Base-by-base conservation (phyloP, 768 basidiomycete species). In the Peribolospora kevripleyi region DNA sequence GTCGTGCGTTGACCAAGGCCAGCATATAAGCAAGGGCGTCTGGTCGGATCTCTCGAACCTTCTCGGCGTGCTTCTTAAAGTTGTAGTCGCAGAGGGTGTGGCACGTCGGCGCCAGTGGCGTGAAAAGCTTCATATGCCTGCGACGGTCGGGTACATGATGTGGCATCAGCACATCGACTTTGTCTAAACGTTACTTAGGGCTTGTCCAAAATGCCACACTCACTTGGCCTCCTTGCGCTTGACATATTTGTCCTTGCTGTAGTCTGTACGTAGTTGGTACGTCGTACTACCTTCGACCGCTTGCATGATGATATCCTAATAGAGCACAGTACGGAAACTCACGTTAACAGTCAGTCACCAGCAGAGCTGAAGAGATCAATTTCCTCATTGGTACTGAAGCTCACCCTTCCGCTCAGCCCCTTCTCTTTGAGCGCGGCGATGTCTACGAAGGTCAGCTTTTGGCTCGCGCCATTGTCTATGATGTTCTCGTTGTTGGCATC, bases 201-300 rank as follows among this genome's bases (percentile, higher is more conserved):
- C 25, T 25, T 42, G 42, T 6, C 4, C 49, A 8, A 40, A 46
- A 51, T 14, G 45, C 6, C 49, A 8, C 1, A 61, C 79, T 60
- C 64, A 91, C 90, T 97, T 98, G 55, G 84, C 87, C 69, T 90
- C 85, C 67, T 98, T 98, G 45, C 86, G 75, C 67, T 90, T 91
- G 66, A 77, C 82, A 69, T 95, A 98, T 66, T 98, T 98, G 64
- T 97, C 90, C 68, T 98, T 97, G 68, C 84, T 88, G 68, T 90
- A 97, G 67, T 91, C 93, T 1, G 90, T 97, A 69, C 97, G 97
- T 51, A 97, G 71, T 8, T 79, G 78, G 66, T 83, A 98, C 62
- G 84, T 83, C 40, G 83, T 80, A 63, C 97, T 91, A 62, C 80
- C 77, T 61, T 85, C 86, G 50, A 95, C 91, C 67, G 97, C 91